Percentiles rank a stretch among this genome's conserved stretches.
phyloP scores from a whole-genome alignment of 352 stramenopile species.

The Phytopythium montanum region DNA sequence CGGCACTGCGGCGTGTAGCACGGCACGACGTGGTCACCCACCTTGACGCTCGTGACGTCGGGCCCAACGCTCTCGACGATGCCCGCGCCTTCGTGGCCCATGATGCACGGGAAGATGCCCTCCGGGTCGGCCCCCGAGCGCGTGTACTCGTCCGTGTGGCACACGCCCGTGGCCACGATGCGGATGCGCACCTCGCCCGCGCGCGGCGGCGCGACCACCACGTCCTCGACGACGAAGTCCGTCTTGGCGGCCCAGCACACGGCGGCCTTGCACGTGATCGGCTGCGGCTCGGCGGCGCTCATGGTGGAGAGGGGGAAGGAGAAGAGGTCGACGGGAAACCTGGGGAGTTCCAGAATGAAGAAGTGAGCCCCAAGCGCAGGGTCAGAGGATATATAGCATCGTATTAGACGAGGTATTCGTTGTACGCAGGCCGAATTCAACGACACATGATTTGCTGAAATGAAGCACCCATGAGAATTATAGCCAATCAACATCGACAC shows the following conservation, averaged over 20 bases:
- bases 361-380: background rate
- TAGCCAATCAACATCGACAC: background rate
- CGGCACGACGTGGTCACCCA: constrained; percentile 92
- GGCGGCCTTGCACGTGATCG: constrained; percentile 89
- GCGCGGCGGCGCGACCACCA: constrained; percentile 62
- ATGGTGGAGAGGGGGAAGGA: constrained; percentile 19
- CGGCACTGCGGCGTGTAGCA: constrained; percentile 94
- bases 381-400: background rate
- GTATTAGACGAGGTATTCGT: background rate
- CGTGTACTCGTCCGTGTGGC: constrained; percentile 88
- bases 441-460: background rate
- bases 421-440: background rate
- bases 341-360: background rate
- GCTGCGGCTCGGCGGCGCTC: constrained; percentile 39
- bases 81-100: constrained; percentile 83
- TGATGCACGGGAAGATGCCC: constrained; percentile 84
- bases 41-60: constrained; percentile 75
- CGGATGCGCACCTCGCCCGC: constrained; percentile 80
- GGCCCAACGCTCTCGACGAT: constrained; percentile 81
- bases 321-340: background rate
- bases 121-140: constrained; percentile 75
- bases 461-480: background rate
- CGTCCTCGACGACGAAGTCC: constrained; percentile 79
- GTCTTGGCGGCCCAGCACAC: constrained; percentile 87
- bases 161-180: constrained; percentile 82